phyloP scores from a whole-genome alignment of 2,329 filamentous ascomycete species.

The Penicillium hordei region DNA sequence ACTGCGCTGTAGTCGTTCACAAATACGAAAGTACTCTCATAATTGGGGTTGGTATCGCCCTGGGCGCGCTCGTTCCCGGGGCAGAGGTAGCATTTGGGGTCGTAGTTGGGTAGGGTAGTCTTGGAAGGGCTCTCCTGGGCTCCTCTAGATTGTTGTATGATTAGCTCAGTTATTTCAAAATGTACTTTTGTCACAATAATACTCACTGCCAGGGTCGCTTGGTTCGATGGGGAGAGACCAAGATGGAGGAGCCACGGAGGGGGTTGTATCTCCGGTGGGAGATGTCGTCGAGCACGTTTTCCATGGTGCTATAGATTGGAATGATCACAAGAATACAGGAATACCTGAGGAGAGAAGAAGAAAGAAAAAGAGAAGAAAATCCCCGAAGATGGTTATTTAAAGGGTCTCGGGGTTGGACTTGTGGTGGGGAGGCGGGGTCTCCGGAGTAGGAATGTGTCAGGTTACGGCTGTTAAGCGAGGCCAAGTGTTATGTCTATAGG shows the following conservation, averaged over 20 bases:
- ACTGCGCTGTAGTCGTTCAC: slow-evolving; percentile 98
- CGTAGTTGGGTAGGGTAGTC: slow-evolving; percentile 73
- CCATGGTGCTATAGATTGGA: slow-evolving; percentile 54
- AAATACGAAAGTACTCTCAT: slow-evolving; percentile 85
- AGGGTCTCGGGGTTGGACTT: slow-evolving; percentile 5
- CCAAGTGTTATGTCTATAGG: not conserved
- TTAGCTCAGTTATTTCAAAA: not conserved
- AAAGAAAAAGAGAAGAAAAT: slow-evolving; percentile 3
- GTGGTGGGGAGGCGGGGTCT: slow-evolving; percentile 25
- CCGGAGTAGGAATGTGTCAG: slow-evolving; percentile 10
- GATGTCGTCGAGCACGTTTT: slow-evolving; percentile 86
- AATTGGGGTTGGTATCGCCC: slow-evolving; percentile 82
- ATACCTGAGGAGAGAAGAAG: not conserved
- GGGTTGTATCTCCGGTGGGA: slow-evolving; percentile 94
- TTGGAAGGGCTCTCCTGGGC: slow-evolving; percentile 72
- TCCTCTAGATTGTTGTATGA: slow-evolving; percentile 54
- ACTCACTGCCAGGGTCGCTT: slow-evolving; percentile 97
- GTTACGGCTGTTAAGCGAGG: slow-evolving; percentile 2
- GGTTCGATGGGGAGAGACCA: slow-evolving; percentile 93
- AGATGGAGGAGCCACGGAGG: slow-evolving; percentile 82
- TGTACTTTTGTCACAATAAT: not conserved
- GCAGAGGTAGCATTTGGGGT: slow-evolving; percentile 91
- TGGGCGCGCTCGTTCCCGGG: slow-evolving; percentile 86
- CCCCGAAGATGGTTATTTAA: slow-evolving; percentile 2
- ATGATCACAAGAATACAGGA: slow-evolving; percentile 3